Percentiles rank a stretch among this genome's conserved stretches.
phyloP scores from a whole-genome alignment of 2,329 filamentous ascomycete genomes.

The Colletotrichum navitas region DNA sequence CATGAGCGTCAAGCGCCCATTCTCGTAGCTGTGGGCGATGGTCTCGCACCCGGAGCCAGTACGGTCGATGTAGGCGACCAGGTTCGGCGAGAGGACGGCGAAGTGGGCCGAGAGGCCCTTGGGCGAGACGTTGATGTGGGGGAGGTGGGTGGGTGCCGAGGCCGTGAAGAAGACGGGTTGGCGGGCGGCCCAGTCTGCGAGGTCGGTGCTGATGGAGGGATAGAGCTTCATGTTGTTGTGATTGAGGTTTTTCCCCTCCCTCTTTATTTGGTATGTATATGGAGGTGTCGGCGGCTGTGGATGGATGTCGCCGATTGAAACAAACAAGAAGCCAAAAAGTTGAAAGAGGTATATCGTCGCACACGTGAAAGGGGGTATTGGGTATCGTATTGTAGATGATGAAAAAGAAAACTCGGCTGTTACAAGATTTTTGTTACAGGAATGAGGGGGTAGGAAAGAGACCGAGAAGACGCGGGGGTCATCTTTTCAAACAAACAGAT shows the following conservation, averaged over 20 bases:
- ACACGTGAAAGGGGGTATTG: constrained; percentile 33
- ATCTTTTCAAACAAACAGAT: constrained; percentile 15
- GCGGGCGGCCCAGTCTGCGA: constrained; percentile 72
- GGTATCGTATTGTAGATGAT: constrained; percentile 32
- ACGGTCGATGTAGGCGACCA: constrained; percentile 78
- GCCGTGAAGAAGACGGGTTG: constrained; percentile 83
- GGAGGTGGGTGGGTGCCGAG: constrained; percentile 75
- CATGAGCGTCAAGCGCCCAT: constrained; percentile 80
- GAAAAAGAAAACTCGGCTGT: constrained; percentile 24
- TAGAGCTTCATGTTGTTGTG: constrained; percentile 66
- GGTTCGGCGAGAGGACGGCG: constrained; percentile 68
- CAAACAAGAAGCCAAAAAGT: background rate
- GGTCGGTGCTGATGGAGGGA: constrained; percentile 64
- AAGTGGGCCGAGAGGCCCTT: constrained; percentile 77
- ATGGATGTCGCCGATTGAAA: background rate
- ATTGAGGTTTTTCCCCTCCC: background rate
- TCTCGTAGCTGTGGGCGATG: constrained; percentile 81
- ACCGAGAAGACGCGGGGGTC: background rate
- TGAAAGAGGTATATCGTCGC: constrained; percentile 21
- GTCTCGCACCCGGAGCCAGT: constrained; percentile 84
- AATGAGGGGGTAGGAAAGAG: background rate
- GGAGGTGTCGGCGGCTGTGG: background rate
- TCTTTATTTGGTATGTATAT: background rate
- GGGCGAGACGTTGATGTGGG: constrained; percentile 82
- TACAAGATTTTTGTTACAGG: constrained; percentile 33